Base-by-base conservation (phyloP, 2,329 filamentous ascomycete genomes). In the Aureobasidium mangrovei region DNA sequence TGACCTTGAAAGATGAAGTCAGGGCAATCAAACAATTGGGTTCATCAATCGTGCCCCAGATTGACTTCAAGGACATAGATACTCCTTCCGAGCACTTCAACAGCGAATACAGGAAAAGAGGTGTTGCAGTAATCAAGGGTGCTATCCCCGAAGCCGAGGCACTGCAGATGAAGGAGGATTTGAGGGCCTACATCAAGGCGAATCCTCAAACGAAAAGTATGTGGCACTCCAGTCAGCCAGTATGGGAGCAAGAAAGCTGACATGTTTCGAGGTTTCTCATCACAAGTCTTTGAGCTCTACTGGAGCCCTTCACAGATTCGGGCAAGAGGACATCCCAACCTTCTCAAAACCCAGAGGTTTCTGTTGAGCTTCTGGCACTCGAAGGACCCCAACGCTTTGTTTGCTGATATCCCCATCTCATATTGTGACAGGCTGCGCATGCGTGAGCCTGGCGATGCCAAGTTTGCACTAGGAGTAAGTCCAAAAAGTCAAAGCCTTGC, bases 21-120 rank as follows among this genome's bases (percentile, higher is more conserved):
- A 69, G 70, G 38, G 61, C 69, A 36, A 75, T 77, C 32, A 66
- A 67, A 10, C 67, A 70, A 56, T 64, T 66, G 10, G 70, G 72
- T 8, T 69, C 71, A 8, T 68, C 66, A 12, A 63, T 71, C 41
- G 68, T 77, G 12, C 74, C 74, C 0, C 68, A 74, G 56, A 76
- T 77, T 36, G 62, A 74, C 51, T 77, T 73, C 64, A 68, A 69
- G 31, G 72, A 76, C 42, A 65, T 77, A 40, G 62, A 64, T 31
- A 57, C 72, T 53, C 74, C 77, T 49, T 75, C 78, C 2, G 70
- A 76, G 27, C 70, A 75, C 1, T 86, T 86, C 64, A 74, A 72
- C 51, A 70, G 71, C 45, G 77, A 79, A 62, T 72, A 84, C 49
- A 76, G 76, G 61, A 80, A 82, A 62, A 78, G 83, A 33, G 74